These are phyloP conservation scores for Mycena alexandri DNA, from an alignment of 768 basidiomycete species.

Conservation along the genomic window DNA sequence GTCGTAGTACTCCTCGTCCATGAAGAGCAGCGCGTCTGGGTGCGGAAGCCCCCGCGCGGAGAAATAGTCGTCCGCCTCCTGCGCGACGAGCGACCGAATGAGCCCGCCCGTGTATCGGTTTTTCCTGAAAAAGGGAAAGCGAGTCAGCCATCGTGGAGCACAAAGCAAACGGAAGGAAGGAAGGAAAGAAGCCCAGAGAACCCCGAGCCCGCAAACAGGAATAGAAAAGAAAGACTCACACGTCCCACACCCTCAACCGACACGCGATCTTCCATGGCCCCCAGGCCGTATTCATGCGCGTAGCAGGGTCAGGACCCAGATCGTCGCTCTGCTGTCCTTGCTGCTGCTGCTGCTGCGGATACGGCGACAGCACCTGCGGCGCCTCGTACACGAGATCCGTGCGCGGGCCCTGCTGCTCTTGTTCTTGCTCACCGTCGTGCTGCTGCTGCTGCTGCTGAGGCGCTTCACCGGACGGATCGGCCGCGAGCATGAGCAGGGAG, in stretches of 20 bases:
- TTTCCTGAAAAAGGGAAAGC: slow-evolving; percentile 3
- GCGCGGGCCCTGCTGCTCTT: slow-evolving; percentile 1
- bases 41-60: slow-evolving; percentile 29
- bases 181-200: too few relatives aligned
- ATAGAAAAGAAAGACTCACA: slow-evolving; percentile 26
- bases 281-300: slow-evolving; percentile 29
- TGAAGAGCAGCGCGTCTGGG: slow-evolving; percentile 35
- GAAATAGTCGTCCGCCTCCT: slow-evolving; percentile 38
- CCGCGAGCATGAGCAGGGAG: not conserved
- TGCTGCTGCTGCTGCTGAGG: not conserved
- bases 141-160: not conserved
- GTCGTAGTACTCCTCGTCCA: slow-evolving; percentile 40
- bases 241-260: slow-evolving; percentile 36
- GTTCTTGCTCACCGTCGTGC: not conserved
- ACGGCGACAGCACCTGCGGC: slow-evolving; percentile 6
- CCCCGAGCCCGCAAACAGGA: not conserved
- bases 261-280: slow-evolving; percentile 39
- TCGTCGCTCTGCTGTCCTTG: slow-evolving; percentile 3
- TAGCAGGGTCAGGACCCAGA: slow-evolving; percentile 29
- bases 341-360: slow-evolving; percentile 10
- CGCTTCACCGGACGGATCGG: too few relatives aligned
- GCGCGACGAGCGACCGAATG: slow-evolving; percentile 38
- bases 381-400: slow-evolving; percentile 25
- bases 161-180: not conserved
- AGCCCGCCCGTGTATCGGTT: slow-evolving; percentile 32